Evolutionary conservation across 495 filamentous ascomycete species (phyloP), one percentile per base, ranked within the genome.

Genomic region (Penicillium psychrofluorescens): DNA sequence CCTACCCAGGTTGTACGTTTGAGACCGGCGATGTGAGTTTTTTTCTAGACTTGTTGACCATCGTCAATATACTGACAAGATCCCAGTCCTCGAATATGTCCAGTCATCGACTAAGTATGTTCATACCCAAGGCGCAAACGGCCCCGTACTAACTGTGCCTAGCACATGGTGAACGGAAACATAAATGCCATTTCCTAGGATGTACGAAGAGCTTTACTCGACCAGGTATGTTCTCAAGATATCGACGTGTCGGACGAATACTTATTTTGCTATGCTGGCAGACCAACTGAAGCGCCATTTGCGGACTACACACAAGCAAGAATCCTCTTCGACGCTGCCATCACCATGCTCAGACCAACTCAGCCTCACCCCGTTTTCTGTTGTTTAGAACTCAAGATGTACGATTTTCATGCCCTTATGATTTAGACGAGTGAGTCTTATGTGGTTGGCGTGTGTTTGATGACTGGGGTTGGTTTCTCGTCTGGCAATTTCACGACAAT

Each of bases 121-220:
- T 44, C 10, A n/a, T 12, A 15, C 40, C 7, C 29, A 12, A 29
- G 15, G 30, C n/a, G 6, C 16, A 28, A 29, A 8, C 10, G 30
- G 1, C 14, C 40, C 35, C 14, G 30, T 29, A 40, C 55, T 63
- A 49, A 65, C 43, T 9, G 8, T 13, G 0, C 14, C 6, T 36
- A 67, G 64, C 70, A 7, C 70, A 73, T 42, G 68, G 64, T 34
- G 70, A 71, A 58, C 70, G 70, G 34, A 60, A 60, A 50, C 70
- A 73, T 16, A 73, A 67, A 59, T 73, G 70, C 47, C 35, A 48
- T 11, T 60, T 55, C 41, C 64, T 63, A 1, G 67, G 67, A 7
- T 73, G 70, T 46, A 64, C 55, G 8, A 73, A 73, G 45, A 73
- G 70, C 42, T 73, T 73, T 44, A 73, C 70, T 34, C 62, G 70